A percentile compares a stretch with the other conserved stretches of the same genome.
Evolutionary conservation across 441 rosid species (phyloP).

Genomic region (Syzygium syzygioides): DNA sequence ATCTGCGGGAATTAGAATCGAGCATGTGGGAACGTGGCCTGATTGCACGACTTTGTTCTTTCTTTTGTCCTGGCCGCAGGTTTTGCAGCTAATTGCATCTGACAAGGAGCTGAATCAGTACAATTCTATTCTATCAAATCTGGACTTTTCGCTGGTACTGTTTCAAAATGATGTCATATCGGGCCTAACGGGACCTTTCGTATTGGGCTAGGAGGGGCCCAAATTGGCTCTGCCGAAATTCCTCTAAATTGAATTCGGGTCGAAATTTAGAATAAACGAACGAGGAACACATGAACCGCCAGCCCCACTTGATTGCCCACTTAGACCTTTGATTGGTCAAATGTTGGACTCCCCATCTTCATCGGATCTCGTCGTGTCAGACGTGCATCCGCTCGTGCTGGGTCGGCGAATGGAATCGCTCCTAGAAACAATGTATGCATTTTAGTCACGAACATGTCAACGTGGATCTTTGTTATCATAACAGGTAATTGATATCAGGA

Average conservation of each 20-base stretch:
- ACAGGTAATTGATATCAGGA: rapidly evolving
- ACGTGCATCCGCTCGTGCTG: neutral
- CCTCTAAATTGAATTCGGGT: neutral
- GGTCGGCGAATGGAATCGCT: neutral
- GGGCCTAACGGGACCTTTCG: neutral
- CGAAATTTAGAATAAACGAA: neutral
- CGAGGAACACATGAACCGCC: too few species aligned
- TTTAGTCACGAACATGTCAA: neutral
- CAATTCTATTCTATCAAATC: neutral
- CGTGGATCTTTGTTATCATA: too few species aligned
- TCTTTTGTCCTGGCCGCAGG: neutral
- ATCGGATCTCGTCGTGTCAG: rapidly evolving
- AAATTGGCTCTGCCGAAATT: neutral
- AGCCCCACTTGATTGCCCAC: neutral
- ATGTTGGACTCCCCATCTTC: neutral
- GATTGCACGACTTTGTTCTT: neutral
- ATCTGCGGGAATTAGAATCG: neutral
- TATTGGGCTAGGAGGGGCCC: neutral
- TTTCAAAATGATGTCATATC: neutral
- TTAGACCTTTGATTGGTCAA: neutral
- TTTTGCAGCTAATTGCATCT: neutral
- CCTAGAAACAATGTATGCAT: rapidly evolving
- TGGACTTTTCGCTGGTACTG: neutral
- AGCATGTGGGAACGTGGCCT: neutral
- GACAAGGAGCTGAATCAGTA: rapidly evolving